These are phyloP conservation scores for Casuarina equisetifolia DNA, from an alignment of 306 rosid species.

Conservation along the genomic window DNA sequence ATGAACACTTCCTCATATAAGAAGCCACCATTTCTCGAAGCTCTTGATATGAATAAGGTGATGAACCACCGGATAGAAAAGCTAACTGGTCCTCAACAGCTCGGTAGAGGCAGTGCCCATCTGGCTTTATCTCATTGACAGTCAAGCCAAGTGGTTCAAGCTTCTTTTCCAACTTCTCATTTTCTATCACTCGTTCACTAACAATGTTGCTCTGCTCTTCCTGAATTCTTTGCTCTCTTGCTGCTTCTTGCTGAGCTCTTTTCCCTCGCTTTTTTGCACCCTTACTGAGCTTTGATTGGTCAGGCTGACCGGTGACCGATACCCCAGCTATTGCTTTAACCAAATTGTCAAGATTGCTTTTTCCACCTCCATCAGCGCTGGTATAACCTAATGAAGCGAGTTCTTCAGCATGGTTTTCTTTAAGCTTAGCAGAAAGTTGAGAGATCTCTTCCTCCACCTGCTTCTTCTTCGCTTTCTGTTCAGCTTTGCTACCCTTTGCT, in stretches of 20 bases:
- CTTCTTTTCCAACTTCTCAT: conserved; percentile 72
- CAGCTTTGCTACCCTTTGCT: conserved; percentile 96
- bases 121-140: conserved; percentile 80
- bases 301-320: conserved; percentile 60
- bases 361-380: conserved; percentile 49
- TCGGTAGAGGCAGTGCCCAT: conserved; percentile 94
- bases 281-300: conserved; percentile 62
- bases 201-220: conserved; percentile 72
- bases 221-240: conserved; percentile 81
- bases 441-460: conserved; percentile 94
- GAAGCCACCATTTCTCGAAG: conserved; percentile 80
- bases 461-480: conserved; percentile 86
- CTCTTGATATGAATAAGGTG: conserved; percentile 67
- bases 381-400: conserved; percentile 70
- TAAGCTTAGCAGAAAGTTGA: conserved; percentile 66
- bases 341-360: conserved; percentile 60
- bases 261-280: conserved; percentile 66
- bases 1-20: conserved; percentile 67
- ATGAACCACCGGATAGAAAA: conserved; percentile 50
- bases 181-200: conserved; percentile 74
- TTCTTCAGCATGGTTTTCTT: conserved; percentile 71
- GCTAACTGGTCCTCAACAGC: conserved; percentile 82
- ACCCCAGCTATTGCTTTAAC: conserved; percentile 92
- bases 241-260: conserved; percentile 84
- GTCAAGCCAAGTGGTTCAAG: conserved; percentile 79